phyloP scores from a whole-genome alignment of 345 rosid genomes.

The Pistacia integerrima region DNA sequence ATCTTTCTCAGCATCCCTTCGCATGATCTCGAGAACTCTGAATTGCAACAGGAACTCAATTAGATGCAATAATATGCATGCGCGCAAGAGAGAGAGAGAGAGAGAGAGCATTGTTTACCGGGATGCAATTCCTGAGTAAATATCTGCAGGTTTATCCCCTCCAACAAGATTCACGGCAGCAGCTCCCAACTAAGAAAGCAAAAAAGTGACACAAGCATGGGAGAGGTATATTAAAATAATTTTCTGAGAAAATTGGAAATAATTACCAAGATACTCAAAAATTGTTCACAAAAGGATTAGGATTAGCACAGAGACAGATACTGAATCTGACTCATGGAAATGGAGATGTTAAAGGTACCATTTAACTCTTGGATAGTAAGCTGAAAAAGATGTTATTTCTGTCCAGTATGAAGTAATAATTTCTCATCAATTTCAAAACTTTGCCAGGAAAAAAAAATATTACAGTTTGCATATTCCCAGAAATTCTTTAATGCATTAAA shows the following conservation, averaged over 20 bases:
- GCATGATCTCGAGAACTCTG: conserved; percentile 90
- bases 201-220: conserved; percentile 9
- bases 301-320: background rate
- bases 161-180: conserved; percentile 91
- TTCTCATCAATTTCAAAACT: background rate
- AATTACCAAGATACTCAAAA: background rate
- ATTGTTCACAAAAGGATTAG: background rate
- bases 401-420: background rate
- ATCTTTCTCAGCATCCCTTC: conserved; percentile 69
- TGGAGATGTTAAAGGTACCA: background rate
- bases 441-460: background rate
- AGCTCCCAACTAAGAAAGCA: conserved; percentile 79
- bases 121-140: conserved; percentile 89
- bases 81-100: background rate
- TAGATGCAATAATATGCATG: background rate
- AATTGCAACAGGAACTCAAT: conserved; percentile 22
- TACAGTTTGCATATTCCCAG: background rate
- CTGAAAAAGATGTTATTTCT: background rate
- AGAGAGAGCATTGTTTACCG: conserved; percentile 47
- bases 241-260: background rate
- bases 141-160: conserved; percentile 95
- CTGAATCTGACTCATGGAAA: background rate
- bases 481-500: background rate
- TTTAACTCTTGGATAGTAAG: background rate
- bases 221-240: background rate